Evolutionary conservation across 2,329 filamentous ascomycete genomes (phyloP).

Genomic region (Stagonosporopsis rhizophila): DNA sequence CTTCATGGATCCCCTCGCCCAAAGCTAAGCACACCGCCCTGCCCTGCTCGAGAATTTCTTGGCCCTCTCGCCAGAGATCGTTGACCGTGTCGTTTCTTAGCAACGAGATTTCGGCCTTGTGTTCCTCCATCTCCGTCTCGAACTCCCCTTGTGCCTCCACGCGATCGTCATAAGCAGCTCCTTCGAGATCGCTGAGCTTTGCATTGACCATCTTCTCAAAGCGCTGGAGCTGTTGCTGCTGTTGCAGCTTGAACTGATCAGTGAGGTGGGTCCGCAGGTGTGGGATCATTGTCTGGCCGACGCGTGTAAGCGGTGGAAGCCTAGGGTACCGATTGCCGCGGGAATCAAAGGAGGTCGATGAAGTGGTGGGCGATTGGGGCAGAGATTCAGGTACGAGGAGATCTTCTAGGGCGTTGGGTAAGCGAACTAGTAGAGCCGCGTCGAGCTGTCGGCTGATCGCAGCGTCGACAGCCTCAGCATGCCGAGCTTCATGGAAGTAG

Average conservation of each 20-base stretch:
- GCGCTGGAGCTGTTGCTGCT: not conserved
- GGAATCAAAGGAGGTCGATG: not conserved
- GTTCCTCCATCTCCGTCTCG: too few species aligned
- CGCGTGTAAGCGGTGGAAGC: not conserved
- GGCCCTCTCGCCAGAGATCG: too few species aligned
- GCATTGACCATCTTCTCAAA: not conserved
- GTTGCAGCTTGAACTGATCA: not conserved
- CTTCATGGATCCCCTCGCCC: too few species aligned
- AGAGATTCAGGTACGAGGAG: not conserved
- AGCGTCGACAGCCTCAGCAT: not conserved
- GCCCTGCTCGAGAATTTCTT: too few species aligned
- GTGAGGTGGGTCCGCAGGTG: not conserved
- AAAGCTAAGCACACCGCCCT: too few species aligned
- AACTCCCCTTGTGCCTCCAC: too few species aligned
- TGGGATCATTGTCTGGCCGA: not conserved
- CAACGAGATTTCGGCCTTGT: too few species aligned
- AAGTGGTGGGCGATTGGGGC: not conserved
- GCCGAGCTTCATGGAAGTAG: not conserved
- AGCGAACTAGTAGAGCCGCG: not conserved
- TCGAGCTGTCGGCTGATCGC: not conserved
- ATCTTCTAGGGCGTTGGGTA: not conserved
- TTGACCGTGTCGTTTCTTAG: too few species aligned
- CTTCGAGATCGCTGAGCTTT: too few species aligned
- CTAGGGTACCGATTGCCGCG: not conserved
- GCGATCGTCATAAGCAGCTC: too few species aligned